These are phyloP conservation scores for Candida golubevii DNA, from an alignment of 805 yeast genomes.

Conservation along the genomic window DNA sequence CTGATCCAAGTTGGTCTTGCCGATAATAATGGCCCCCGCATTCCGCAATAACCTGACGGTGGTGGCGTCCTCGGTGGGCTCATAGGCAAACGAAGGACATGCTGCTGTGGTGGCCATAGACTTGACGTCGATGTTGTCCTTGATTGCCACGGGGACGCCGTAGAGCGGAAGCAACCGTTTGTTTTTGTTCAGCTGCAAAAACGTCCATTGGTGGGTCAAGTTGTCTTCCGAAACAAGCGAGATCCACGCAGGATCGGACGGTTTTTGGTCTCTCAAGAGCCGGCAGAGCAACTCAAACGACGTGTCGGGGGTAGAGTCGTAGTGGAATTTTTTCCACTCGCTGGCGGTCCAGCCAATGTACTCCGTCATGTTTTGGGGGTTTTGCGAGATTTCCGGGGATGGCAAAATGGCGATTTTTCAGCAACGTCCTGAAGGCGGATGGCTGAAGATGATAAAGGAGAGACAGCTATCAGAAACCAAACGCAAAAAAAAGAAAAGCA, in stretches of 20 bases:
- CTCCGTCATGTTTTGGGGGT: neutral
- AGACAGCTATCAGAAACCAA: too few relatives aligned
- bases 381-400: too few relatives aligned
- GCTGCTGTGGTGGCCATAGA: conserved; percentile 90
- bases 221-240: conserved; percentile 63
- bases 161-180: conserved; percentile 61
- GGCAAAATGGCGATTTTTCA: too few relatives aligned
- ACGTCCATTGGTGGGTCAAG: conserved; percentile 71
- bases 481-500: too few relatives aligned
- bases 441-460: too few relatives aligned
- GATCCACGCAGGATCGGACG: conserved; percentile 88
- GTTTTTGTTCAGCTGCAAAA: conserved; percentile 58
- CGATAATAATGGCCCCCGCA: conserved; percentile 91
- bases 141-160: conserved; percentile 94
- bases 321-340: conserved; percentile 75
- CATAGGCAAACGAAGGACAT: conserved; percentile 77
- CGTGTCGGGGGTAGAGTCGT: conserved; percentile 52
- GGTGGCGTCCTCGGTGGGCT: conserved; percentile 69
- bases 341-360: conserved; percentile 69
- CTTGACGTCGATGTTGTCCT: conserved; percentile 89
- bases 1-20: conserved; percentile 94
- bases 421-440: too few relatives aligned
- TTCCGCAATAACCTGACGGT: conserved; percentile 67
- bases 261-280: conserved; percentile 48
- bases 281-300: conserved; percentile 49